Evolutionary conservation across 768 basidiomycete species (phyloP).

Genomic region (Russula sp.): DNA sequence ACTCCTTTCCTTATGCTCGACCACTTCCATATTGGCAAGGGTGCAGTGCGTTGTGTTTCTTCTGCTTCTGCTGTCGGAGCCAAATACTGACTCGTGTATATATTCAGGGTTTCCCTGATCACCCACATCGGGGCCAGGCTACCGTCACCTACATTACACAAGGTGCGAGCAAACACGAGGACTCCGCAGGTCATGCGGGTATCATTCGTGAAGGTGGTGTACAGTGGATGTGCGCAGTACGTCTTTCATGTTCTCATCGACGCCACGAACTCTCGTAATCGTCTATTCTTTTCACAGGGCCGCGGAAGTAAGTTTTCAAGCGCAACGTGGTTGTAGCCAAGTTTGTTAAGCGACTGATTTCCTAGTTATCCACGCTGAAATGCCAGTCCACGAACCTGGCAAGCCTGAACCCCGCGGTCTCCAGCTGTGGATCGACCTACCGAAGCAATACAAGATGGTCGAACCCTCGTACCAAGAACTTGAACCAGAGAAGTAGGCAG

Average conservation of each 20-base stretch:
- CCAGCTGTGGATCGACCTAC: conserved; percentile 84
- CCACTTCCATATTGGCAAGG: conserved; percentile 66
- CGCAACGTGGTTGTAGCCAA: not conserved
- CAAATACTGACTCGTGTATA: not conserved
- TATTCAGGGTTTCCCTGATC: conserved; percentile 81
- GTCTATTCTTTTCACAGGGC: conserved; percentile 32
- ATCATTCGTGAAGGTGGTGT: conserved; percentile 76
- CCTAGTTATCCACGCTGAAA: conserved; percentile 70
- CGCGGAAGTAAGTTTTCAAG: conserved; percentile 45
- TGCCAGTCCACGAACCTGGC: conserved; percentile 73
- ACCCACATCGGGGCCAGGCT: conserved; percentile 87
- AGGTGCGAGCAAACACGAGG: conserved; percentile 82
- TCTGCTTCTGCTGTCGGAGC: not conserved
- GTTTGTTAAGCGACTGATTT: not conserved
- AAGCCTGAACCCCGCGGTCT: conserved; percentile 72
- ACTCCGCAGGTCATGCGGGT: conserved; percentile 82
- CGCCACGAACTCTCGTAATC: not conserved
- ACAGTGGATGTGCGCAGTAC: conserved; percentile 90
- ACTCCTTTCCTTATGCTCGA: conserved; percentile 91
- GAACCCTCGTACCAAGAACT: conserved; percentile 86
- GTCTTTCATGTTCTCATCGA: conserved; percentile 25
- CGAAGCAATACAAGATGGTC: conserved; percentile 77
- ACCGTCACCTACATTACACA: conserved; percentile 87
- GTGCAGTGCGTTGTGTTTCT: conserved; percentile 46
- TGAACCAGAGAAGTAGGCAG: conserved; percentile 48